Percentiles rank a stretch among this genome's conserved stretches.
These are phyloP conservation scores for Tillandsia leiboldiana DNA, from an alignment of 176 grass and related monocot species.

Conservation along the genomic window DNA sequence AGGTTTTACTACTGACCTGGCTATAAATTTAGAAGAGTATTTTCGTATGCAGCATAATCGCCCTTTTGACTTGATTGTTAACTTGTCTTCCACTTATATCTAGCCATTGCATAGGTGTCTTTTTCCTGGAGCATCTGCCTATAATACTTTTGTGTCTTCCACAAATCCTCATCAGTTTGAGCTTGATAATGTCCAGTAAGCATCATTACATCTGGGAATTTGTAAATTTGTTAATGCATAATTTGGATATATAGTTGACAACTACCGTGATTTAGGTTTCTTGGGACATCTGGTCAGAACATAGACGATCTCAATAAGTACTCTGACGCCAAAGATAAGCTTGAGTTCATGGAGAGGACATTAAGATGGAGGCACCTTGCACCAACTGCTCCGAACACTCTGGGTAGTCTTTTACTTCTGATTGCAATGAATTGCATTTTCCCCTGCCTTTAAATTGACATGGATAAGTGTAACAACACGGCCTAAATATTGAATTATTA, in stretches of 20 bases:
- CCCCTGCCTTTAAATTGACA: not conserved
- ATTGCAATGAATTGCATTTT: not conserved
- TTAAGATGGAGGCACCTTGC: conserved; percentile 86
- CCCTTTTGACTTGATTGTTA: conserved; percentile 10
- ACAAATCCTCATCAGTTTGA: conserved; percentile 96
- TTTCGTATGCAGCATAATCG: not conserved
- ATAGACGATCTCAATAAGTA: conserved; percentile 85
- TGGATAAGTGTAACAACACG: not conserved
- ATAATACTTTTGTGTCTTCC: conserved; percentile 78
- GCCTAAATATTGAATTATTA: not conserved
- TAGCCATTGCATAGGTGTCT: conserved; percentile 90
- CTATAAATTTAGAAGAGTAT: conserved; percentile 18
- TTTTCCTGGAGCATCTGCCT: conserved; percentile 73
- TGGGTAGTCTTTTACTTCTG: conserved; percentile 35
- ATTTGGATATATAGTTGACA: conserved; percentile 13
- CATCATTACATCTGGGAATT: conserved; percentile 1
- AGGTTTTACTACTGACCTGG: conserved; percentile 31
- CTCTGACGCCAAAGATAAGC: conserved; percentile 74
- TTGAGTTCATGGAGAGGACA: conserved; percentile 90
- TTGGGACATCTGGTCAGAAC: conserved; percentile 96
- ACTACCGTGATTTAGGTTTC: conserved; percentile 42
- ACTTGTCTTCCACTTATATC: conserved; percentile 23
- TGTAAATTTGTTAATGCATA: not conserved
- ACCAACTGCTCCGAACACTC: conserved; percentile 92
- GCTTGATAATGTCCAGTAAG: conserved; percentile 78